Evolutionary conservation across 129 eudicot genomes (phyloP).

Genomic region (Mikania micrantha): DNA sequence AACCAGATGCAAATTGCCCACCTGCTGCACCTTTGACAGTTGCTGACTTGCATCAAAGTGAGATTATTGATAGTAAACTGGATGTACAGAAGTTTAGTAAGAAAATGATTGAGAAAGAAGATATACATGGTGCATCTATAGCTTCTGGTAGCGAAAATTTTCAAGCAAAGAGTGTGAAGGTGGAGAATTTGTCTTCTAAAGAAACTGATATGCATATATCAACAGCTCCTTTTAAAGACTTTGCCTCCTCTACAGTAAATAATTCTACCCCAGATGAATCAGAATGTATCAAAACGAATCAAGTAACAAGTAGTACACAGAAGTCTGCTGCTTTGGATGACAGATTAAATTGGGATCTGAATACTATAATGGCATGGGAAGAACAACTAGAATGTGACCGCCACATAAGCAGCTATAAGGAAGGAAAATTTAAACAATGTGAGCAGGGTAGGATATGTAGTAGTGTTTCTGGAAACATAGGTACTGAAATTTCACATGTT

Average conservation of each 20-base stretch:
- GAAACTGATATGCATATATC: slow-evolving; percentile 7
- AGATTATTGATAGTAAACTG: slow-evolving; percentile 9
- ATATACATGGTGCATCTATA: slow-evolving; percentile 18
- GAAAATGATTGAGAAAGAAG: neutral
- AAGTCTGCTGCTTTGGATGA: slow-evolving; percentile 17
- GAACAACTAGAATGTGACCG: slow-evolving; percentile 10
- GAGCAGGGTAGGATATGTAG: neutral
- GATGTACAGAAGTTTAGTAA: slow-evolving; percentile 13
- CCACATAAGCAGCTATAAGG: neutral
- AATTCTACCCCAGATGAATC: slow-evolving; percentile 2
- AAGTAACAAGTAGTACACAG: slow-evolving; percentile 1
- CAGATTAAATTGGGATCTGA: slow-evolving; percentile 42
- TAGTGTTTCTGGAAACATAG: slow-evolving; percentile 5
- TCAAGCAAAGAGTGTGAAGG: neutral
- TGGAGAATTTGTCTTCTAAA: neutral
- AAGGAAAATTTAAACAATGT: neutral
- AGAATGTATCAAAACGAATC: neutral
- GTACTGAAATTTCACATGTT: neutral
- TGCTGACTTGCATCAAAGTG: neutral
- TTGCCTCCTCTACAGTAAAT: slow-evolving; percentile 3
- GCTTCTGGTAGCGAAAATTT: neutral
- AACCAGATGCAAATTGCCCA: slow-evolving; percentile 7
- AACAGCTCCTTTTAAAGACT: neutral
- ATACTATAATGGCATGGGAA: slow-evolving; percentile 38
- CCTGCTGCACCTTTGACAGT: neutral